Evolutionary conservation across 495 filamentous ascomycete species (phyloP).

Genomic region (Penicillium cataractarum): DNA sequence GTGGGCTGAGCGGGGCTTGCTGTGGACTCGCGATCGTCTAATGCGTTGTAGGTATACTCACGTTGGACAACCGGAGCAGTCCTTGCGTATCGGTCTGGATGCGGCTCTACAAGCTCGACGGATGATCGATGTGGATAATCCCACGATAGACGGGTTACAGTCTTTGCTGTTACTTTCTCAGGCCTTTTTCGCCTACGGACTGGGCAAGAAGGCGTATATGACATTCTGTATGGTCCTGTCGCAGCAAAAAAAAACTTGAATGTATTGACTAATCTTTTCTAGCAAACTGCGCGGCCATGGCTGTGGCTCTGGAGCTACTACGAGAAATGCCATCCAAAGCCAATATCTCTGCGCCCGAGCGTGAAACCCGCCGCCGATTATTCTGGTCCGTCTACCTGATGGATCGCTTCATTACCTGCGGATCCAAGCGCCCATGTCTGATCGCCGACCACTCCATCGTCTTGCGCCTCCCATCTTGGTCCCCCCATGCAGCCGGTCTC

Average conservation of each 20-base stretch:
- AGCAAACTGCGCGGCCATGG: constrained; percentile 83
- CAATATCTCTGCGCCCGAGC: constrained; percentile 61
- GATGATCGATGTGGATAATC: constrained; percentile 77
- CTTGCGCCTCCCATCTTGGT: constrained; percentile 72
- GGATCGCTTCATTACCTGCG: constrained; percentile 77
- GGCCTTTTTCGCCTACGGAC: constrained; percentile 74
- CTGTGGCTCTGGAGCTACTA: constrained; percentile 75
- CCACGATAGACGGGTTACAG: constrained; percentile 75
- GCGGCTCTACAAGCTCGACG: constrained; percentile 67
- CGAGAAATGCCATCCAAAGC: constrained; percentile 64
- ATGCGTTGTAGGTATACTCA: constrained; percentile 56
- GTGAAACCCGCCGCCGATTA: constrained; percentile 71
- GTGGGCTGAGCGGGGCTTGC: constrained; percentile 11
- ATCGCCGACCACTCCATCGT: constrained; percentile 75
- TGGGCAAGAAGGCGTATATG: constrained; percentile 86
- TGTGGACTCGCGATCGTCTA: constrained; percentile 5
- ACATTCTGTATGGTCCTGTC: constrained; percentile 61
- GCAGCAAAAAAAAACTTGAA: neutral
- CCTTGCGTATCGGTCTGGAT: constrained; percentile 62
- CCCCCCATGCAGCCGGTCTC: constrained; percentile 52
- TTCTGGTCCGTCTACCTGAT: constrained; percentile 88
- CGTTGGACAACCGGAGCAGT: constrained; percentile 60
- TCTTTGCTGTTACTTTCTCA: constrained; percentile 74
- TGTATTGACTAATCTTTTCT: constrained; percentile 13
- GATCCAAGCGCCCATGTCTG: constrained; percentile 75